These are phyloP conservation scores for Globisporangium orthogonon DNA, from an alignment of 352 stramenopile genomes.

Conservation along the genomic window DNA sequence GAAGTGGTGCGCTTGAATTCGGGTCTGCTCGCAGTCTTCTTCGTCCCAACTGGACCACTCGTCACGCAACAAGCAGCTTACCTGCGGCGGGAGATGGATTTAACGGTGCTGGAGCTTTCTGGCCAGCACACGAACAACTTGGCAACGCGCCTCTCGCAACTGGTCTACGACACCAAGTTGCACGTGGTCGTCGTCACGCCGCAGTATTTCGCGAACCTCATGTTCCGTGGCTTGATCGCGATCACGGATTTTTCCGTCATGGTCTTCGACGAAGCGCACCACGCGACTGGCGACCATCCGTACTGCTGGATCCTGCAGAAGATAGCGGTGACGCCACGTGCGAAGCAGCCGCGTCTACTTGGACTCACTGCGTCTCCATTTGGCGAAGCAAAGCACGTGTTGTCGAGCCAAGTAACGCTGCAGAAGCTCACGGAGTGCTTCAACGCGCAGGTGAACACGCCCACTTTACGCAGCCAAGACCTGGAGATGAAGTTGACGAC, in stretches of 20 bases:
- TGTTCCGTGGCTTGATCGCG: conserved; percentile 22
- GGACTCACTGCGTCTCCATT: conserved; percentile 72
- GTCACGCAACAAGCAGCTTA: conserved; percentile 75
- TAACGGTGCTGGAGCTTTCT: conserved; percentile 47
- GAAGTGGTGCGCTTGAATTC: conserved; percentile 59
- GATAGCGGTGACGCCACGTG: conserved; percentile 20
- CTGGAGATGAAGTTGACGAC: conserved; percentile 37
- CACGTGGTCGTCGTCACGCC: conserved; percentile 58
- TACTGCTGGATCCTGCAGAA: conserved; percentile 52
- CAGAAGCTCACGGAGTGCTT: conserved; percentile 37
- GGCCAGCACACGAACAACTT: conserved; percentile 31
- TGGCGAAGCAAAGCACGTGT: conserved; percentile 38
- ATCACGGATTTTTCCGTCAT: conserved; percentile 61
- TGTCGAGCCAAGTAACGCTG: conserved; percentile 25
- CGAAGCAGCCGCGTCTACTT: conserved; percentile 40
- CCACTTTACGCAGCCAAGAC: conserved; percentile 44
- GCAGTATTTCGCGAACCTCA: conserved; percentile 65
- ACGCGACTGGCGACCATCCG: conserved; percentile 54
- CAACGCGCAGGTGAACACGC: conserved; percentile 49
- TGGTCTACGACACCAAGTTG: conserved; percentile 18
- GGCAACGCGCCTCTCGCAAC: conserved; percentile 7
- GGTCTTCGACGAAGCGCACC: conserved; percentile 81
- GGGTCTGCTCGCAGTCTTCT: conserved; percentile 44
- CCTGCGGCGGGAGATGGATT: conserved; percentile 55
- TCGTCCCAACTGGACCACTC: conserved; percentile 65